Evolutionary conservation across 345 rosid genomes (phyloP), one percentile per base, ranked within the genome.

Genomic region (Laguncularia racemosa): DNA sequence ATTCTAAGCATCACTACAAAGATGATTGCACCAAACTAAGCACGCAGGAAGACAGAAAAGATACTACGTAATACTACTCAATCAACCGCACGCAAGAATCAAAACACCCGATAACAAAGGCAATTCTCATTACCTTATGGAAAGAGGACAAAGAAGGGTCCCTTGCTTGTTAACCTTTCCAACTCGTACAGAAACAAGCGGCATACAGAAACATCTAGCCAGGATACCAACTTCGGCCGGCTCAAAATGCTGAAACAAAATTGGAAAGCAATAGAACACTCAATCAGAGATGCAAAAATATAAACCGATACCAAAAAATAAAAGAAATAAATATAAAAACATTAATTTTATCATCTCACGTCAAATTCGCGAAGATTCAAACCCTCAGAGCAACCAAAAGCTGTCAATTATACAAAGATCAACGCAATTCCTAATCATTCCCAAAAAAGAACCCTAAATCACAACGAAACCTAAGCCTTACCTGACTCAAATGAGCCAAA

Each of bases 161-260:
- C 89, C 99, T 62, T 71, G 92, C 79, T 79, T 87, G 64, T 71
- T 71, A 46, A 88, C 78, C 84, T 77, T 90, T 66, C 99, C 99
- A 7, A 82, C 97, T 45, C 99, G 92, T 68, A 80, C 55, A 0
- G 97, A 87, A 68, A 95, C 99, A 70, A 95, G 80, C 14, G 97
- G 97, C 61, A 88, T 84, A 64, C 97, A 95, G 56, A 95, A 90
- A 61, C 97, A 95, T 72, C 97, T 82, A 0, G 97, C 95, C 26
- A 95, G 70, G 76, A 88, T 79, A n/a, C 95, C 95, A 52, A 95
- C 90, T 59, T 95, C 99, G 12, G 92, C 77, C 0, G 96, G 95
- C 73, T 85, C 95, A 26, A 95, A 90, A 63, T 90, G 87, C 99
- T 90, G 73, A 62, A 18, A 60, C 28, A 2, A 61, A 20, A 48